Evolutionary conservation across 2,329 filamentous ascomycete genomes (phyloP).

Genomic region (Dothideomycetes sp.): DNA sequence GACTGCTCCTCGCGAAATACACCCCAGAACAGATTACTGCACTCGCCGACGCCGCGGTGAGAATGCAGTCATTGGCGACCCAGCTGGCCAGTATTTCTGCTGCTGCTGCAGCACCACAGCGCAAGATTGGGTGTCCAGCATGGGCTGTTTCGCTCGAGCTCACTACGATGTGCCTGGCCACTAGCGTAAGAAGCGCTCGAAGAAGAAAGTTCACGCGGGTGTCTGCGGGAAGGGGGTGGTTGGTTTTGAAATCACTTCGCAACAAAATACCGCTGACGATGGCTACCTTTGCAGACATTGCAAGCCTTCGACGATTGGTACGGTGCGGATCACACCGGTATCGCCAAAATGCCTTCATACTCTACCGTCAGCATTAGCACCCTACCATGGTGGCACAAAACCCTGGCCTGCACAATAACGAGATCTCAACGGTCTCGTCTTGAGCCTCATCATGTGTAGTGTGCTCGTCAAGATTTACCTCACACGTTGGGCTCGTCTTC

Average conservation of each 20-base stretch:
- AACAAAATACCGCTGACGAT: no score
- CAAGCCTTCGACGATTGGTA: background rate
- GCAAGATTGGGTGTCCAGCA: no score
- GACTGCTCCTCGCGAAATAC: slow-evolving; percentile 6
- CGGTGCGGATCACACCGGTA: background rate
- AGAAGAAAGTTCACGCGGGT: no score
- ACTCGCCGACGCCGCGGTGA: slow-evolving; percentile 1
- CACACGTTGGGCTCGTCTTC: background rate
- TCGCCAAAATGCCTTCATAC: slow-evolving; percentile 30
- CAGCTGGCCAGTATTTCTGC: background rate
- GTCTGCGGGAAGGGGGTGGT: no score
- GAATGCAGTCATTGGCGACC: slow-evolving; percentile 1
- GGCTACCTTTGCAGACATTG: background rate
- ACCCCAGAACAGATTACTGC: slow-evolving; percentile 5
- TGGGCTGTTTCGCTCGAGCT: no score
- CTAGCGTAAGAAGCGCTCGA: background rate
- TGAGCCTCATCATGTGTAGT: background rate
- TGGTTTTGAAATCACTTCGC: no score
- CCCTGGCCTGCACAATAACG: slow-evolving; percentile 33
- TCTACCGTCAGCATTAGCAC: slow-evolving; percentile 31
- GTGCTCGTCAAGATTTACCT: background rate
- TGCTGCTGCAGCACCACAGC: background rate
- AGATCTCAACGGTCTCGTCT: slow-evolving; percentile 20
- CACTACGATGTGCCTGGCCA: no score
- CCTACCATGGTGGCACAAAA: slow-evolving; percentile 24